Evolutionary conservation across 768 basidiomycete genomes (phyloP).

Genomic region (Fomitopsis serialis): DNA sequence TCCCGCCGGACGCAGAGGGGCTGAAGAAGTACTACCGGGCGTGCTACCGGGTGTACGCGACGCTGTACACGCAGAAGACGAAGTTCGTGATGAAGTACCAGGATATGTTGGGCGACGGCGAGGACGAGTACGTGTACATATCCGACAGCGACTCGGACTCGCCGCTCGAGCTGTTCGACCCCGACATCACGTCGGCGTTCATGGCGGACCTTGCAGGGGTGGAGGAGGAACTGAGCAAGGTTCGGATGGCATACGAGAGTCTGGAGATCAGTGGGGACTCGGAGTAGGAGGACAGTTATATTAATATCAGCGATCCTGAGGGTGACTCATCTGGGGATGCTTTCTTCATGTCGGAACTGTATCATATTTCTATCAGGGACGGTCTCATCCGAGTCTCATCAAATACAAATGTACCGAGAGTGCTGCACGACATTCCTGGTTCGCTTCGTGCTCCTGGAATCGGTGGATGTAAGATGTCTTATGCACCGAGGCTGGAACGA

Average conservation of each 20-base stretch:
- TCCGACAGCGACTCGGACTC: slow-evolving; percentile 26
- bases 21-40: slow-evolving; percentile 50
- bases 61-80: slow-evolving; percentile 39
- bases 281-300: no score
- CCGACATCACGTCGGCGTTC: slow-evolving; percentile 14
- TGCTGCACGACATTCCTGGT: no score
- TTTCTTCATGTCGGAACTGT: no score
- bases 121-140: slow-evolving; percentile 37
- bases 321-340: no score
- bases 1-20: slow-evolving; percentile 43
- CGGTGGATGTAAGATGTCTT: no score
- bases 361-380: no score
- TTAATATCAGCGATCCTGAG: no score
- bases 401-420: no score
- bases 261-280: slow-evolving; percentile 15
- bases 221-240: slow-evolving; percentile 49
- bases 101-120: slow-evolving; percentile 39
- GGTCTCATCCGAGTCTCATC: no score
- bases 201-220: slow-evolving; percentile 35
- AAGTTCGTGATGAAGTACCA: slow-evolving; percentile 49
- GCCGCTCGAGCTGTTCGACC: slow-evolving; percentile 45
- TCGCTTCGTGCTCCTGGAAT: no score
- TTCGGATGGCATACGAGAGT: slow-evolving; percentile 34
- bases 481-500: no score
- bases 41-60: slow-evolving; percentile 48